These are phyloP conservation scores for Cucurbitaria berberidis DNA, from an alignment of 2,329 filamentous ascomycete species.

Conservation along the genomic window DNA sequence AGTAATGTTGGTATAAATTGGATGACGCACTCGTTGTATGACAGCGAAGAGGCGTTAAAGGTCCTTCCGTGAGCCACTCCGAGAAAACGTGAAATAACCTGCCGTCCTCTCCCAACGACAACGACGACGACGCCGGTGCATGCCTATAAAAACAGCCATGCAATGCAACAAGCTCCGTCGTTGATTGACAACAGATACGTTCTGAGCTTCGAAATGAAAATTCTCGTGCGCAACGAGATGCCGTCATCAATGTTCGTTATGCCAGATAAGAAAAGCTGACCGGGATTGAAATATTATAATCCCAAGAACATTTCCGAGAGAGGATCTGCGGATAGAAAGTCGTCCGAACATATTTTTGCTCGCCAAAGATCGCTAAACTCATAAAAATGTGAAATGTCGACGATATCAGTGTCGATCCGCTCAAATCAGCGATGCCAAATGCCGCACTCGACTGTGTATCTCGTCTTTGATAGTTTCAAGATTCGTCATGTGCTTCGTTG, in stretches of 20 bases:
- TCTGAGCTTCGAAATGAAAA: slow-evolving; percentile 1
- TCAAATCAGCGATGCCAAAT: slow-evolving; percentile 25
- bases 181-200: slow-evolving; percentile 2
- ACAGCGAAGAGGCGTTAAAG: slow-evolving; percentile 9
- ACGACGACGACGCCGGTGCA: slow-evolving; percentile 13
- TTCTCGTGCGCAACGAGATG: slow-evolving; percentile 8
- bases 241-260: slow-evolving; percentile 24
- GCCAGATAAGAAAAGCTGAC: slow-evolving; percentile 7
- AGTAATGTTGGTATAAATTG: slow-evolving; percentile 1
- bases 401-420: slow-evolving; percentile 16
- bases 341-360: not conserved
- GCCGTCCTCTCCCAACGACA: not conserved
- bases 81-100: slow-evolving; percentile 3
- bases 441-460: slow-evolving; percentile 29
- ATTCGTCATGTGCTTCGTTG: slow-evolving; percentile 49
- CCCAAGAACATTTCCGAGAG: slow-evolving; percentile 17
- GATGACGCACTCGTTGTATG: slow-evolving; percentile 9
- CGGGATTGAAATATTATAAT: slow-evolving; percentile 12
- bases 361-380: not conserved
- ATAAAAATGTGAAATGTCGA: not conserved
- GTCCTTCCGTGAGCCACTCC: not conserved
- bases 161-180: slow-evolving; percentile 19
- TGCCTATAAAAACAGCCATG: slow-evolving; percentile 16
- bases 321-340: slow-evolving; percentile 4
- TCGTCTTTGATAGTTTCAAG: slow-evolving; percentile 5